Base-by-base conservation (phyloP, 1,284 basidiomycete genomes). In the Malassezia nana region DNA sequence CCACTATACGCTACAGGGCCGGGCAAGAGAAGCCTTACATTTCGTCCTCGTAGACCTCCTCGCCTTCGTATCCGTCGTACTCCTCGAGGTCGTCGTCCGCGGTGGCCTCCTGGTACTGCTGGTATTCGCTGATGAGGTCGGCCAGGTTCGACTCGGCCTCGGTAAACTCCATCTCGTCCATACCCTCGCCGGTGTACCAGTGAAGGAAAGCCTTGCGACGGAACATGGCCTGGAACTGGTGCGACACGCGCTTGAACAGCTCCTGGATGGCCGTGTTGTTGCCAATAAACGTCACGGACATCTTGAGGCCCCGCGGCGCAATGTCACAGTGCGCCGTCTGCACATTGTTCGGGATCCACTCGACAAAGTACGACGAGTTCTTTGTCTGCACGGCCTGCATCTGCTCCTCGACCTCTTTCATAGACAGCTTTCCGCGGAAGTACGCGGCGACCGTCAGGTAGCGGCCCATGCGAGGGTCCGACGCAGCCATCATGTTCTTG, bases 191-290 rank as follows among this genome's bases (percentile, higher is more conserved):
- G 13, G 63, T 94, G 79, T 94, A 75, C 73, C 90, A 95, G 78
- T 95, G 90, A 82, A 95, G 84, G 85, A 95, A 95, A 39, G 91
- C 91, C 80, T 94, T 94, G 76, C 91, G 82, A 60, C 90, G 86
- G 84, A 94, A 95, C 92, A 95, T 96, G 77, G 88, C 87, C 58
- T 87, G 87, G 83, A 96, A 96, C 77, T 95, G 91, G 76, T 91
- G 87, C 66, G 84, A 86, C 75, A 80, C 87, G 29, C 90, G 81
- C 74, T 84, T 84, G 80, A 94, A 94, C 6, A 94, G 73, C 74
- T 92, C 89, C 76, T 91, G 87, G 55, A 96, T 95, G 55, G 86
- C 49, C 9, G 67, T 95, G 41, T 88, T 89, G 82, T 96, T 96
- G 72, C 90, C 91, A 75, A 96, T 82, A 80, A 95, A 95, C 32